Conservation (phyloP, 306 rosid species). For the Cicer pinnatifidum region DNA sequence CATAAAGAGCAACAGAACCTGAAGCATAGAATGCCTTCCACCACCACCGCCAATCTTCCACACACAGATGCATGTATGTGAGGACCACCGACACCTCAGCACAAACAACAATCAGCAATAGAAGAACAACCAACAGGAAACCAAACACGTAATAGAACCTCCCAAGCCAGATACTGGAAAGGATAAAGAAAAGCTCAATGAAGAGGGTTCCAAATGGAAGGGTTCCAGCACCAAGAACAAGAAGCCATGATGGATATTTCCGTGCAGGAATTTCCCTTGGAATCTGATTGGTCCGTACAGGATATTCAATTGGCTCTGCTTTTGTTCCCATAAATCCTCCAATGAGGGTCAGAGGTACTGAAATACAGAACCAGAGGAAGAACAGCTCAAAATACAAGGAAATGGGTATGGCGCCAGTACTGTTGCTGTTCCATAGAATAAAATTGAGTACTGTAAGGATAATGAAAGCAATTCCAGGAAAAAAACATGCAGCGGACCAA, state of each 20-base stretch:
- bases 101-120: slow-evolving; percentile 72
- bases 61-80: slow-evolving; percentile 91
- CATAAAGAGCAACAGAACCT: slow-evolving; percentile 83
- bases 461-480: slow-evolving; percentile 76
- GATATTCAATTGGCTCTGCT: slow-evolving; percentile 67
- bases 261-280: slow-evolving; percentile 88
- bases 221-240: slow-evolving; percentile 91
- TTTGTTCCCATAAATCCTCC: slow-evolving; percentile 86
- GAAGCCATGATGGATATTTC: slow-evolving; percentile 88
- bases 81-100: slow-evolving; percentile 92
- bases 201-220: slow-evolving; percentile 92
- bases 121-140: slow-evolving; percentile 77
- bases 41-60: slow-evolving; percentile 98
- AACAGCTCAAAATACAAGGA: slow-evolving; percentile 73
- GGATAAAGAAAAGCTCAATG: slow-evolving; percentile 90
- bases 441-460: slow-evolving; percentile 77
- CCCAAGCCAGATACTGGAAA: slow-evolving; percentile 93
- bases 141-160: slow-evolving; percentile 90
- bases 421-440: slow-evolving; percentile 83
- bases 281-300: slow-evolving; percentile 87
- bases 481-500: slow-evolving; percentile 81
- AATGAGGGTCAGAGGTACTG: slow-evolving; percentile 85
- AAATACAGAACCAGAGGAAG: slow-evolving; percentile 89
- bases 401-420: slow-evolving; percentile 89
- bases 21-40: slow-evolving; percentile 96